phyloP scores from a whole-genome alignment of 768 basidiomycete species.

The Suillus hirtellus region DNA sequence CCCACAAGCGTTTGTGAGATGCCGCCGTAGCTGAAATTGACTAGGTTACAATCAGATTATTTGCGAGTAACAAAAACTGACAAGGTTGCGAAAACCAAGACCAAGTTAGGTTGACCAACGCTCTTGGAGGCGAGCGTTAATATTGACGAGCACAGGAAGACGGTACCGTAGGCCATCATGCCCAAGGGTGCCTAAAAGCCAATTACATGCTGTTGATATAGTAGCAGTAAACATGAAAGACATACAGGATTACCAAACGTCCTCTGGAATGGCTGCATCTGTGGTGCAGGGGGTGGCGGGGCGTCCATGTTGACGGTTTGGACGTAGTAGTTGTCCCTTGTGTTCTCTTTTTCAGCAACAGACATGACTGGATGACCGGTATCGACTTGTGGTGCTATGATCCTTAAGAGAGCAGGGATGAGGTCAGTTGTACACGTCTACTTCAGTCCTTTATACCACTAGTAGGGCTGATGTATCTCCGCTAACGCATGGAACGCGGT shows the following conservation, averaged over 20 bases:
- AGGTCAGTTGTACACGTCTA: not conserved
- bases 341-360: constrained; percentile 21
- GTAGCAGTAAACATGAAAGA: not conserved
- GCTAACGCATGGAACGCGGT: not conserved
- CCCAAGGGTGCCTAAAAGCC: constrained; percentile 26
- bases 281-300: constrained; percentile 16
- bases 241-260: constrained; percentile 28
- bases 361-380: constrained; percentile 20
- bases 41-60: not conserved
- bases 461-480: not conserved
- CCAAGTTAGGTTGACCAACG: constrained; percentile 23
- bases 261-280: constrained; percentile 29
- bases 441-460: constrained; percentile 20
- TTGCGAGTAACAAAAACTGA: constrained; percentile 13
- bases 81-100: constrained; percentile 32
- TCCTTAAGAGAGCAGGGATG: constrained; percentile 8
- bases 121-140: constrained; percentile 23
- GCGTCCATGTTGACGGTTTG: constrained; percentile 26
- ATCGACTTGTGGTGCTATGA: constrained; percentile 5
- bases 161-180: constrained; percentile 31
- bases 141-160: constrained; percentile 31
- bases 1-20: constrained; percentile 32
- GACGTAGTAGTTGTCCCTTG: constrained; percentile 27
- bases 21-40: constrained; percentile 27
- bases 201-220: constrained; percentile 2